Evolutionary conservation across 1,139 yeast genomes (phyloP), one percentile per base, ranked within the genome.

Genomic region (Yamadazyma taylorii): DNA sequence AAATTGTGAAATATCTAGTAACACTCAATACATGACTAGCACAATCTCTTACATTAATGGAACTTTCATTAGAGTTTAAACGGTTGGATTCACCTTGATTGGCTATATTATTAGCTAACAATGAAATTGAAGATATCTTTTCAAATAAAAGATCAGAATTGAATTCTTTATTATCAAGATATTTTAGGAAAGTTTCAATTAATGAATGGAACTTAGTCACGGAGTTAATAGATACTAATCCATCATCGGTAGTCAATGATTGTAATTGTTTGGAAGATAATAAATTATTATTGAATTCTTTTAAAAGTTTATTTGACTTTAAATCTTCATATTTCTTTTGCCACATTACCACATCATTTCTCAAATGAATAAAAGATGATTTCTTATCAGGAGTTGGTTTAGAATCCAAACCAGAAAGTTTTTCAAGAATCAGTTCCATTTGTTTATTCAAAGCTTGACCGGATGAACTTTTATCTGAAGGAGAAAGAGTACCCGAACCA

Each of bases 1-100:
- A 81, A 5, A 80, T 65, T 1, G 87, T 80, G 58, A 70, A 86
- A 55, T 88, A 88, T 52, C 96, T 75, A 0, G 95, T 77, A 0
- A 92, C 77, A 4, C 96, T 81, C 34, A 90, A 78, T 1, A 84
- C 75, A 61, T 85, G 89, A 21, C 89, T 80, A 11, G 86, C 77
- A 0, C 95, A 74, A 35, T 85, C 85, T 40, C 87, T 76, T 12
- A 84, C 70, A 32, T 79, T 59, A 4, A 59, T 46, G 1, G 71
- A 46, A 51, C 62, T 43, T 52, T 64, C 61, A 56, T 64, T 53
- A 48, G 69, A 46, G 58, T 62, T 55, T 53, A 69, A 43, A 14
- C 61, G 58, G 16, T 55, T 52, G 26, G 48, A 47, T 32, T 73
- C 70, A 16, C 74, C 76, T 42, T 66, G 72, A 16, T 58, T 55